phyloP scores from a whole-genome alignment of 805 yeast species.

The Ogataea populi-albae region DNA sequence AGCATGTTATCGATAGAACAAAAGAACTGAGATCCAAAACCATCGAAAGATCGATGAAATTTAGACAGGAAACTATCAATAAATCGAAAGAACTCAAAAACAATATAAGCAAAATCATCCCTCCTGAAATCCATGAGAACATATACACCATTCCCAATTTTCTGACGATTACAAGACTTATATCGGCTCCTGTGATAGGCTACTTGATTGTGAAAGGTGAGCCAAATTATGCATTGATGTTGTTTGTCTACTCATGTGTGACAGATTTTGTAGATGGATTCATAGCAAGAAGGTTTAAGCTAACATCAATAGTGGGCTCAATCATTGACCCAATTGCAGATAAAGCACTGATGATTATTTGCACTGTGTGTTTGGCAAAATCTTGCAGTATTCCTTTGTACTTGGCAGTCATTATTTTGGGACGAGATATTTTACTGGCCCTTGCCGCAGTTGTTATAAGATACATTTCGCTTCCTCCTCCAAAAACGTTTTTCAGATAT shows the following conservation, averaged over 20 bases:
- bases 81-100: conserved; percentile 20
- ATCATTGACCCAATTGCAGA: conserved; percentile 96
- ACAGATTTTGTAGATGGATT: conserved; percentile 93
- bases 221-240: conserved; percentile 58
- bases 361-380: conserved; percentile 74
- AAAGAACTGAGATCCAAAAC: conserved; percentile 18
- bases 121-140: conserved; percentile 47
- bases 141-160: conserved; percentile 84
- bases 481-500: conserved; percentile 66
- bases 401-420: conserved; percentile 69
- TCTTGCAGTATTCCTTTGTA: conserved; percentile 67
- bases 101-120: conserved; percentile 32
- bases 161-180: conserved; percentile 76
- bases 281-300: conserved; percentile 77
- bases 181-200: conserved; percentile 82
- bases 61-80: conserved; percentile 14
- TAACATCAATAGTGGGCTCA: conserved; percentile 82
- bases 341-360: conserved; percentile 80
- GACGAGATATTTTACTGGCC: conserved; percentile 76
- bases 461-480: conserved; percentile 69
- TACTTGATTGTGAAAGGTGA: conserved; percentile 67
- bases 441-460: conserved; percentile 70
- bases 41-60: conserved; percentile 16
- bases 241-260: conserved; percentile 81
- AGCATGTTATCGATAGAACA: conserved; percentile 10